Base-by-base conservation (phyloP, 2,329 filamentous ascomycete species). In the Pseudogymnoascus sp. region DNA sequence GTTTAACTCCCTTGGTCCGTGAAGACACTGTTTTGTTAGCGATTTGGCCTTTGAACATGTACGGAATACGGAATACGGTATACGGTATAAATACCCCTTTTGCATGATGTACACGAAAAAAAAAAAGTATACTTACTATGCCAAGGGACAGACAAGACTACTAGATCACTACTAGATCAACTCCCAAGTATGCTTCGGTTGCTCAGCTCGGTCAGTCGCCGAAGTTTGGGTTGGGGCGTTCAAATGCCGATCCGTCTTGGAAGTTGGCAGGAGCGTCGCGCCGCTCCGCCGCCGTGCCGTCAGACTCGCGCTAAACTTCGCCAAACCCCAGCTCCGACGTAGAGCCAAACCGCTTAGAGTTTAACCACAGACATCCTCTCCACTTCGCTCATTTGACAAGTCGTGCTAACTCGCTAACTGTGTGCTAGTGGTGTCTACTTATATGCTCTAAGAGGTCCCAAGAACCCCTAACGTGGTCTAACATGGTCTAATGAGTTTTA, bases 321-420 rank as follows among this genome's bases (percentile, higher is more conserved):
- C 25, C 28, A 33, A 55, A 55, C 25, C n/a, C 45, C 43, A 8
- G 33, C 25, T 33, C 49, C n/a, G 4, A 9, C 25, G 8, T 9
- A 16, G 9, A 55, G 28, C 25, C 49, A 33, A 55, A 55, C 49
- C 28, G 11, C 25, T 18, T 55, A 5, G 9, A 18, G 49, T 55
- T 18, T 33, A 55, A 55, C 18, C 9, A 12, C 4, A 18, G 25
- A 18, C n/a, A 21, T 18, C 25, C 7, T 55, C 25, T 18, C 49
- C 49, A 55, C 49, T 33, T 55, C 49, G 49, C 25, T 55, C 49
- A 55, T 33, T 12, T 55, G 49, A 55, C 49, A 55, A 55, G 49
- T 18, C 49, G 4, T 12, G 49, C 49, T 55, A 55, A 5, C 28
- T 33, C 7, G 49, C 49, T 55, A 55, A 5, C 28, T 33, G 4